Evolutionary conservation across 2,329 filamentous ascomycete genomes (phyloP), one percentile per base, ranked within the genome.

Genomic region (Fusarium robinianum): DNA sequence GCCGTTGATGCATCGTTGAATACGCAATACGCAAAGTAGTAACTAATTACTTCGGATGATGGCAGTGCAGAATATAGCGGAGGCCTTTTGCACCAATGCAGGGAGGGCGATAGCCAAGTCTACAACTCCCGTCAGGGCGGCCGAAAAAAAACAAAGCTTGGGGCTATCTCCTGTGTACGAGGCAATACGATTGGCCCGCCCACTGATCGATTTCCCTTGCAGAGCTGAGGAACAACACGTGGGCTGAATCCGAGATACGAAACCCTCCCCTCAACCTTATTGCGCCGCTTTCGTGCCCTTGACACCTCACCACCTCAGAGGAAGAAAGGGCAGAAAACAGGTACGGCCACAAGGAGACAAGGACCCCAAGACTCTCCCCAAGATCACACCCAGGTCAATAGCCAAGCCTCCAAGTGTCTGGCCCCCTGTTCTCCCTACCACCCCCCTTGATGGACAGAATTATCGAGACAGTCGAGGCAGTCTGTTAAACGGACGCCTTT

Each of bases 221-320:
- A 15, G 26, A 48, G 38, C 44, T 41, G 40, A 31, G 24, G 19
- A 39, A n/a, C 40, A 24, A 42, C 39, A 51, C 51, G 45, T 51
- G 50, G 47, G 34, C 27, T 21, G 41, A 55, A 55, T 55, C 25
- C 57, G 57, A 60, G 44, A 58, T 60, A 60, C 57, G 57, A 60
- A 60, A 57, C 37, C 37, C 46, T 27, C 38, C 34, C 42, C 40
- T 25, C 42, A 46, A 51, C 48, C 41, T 30, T 46, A 41, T 47
- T 41, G 14, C 11, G 29, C 39, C 12, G 8, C 26, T 31, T n/a
- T 31, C 43, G 30, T 37, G 31, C 31, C 33, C 33, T 35, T 40
- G 30, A n/a, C n/a, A n/a, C n/a, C n/a, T n/a, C n/a, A n/a, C n/a
- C n/a, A n/a, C n/a, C n/a, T n/a, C n/a, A n/a, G n/a, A n/a, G n/a